Conservation (phyloP, 768 basidiomycete genomes). For the Naganishia kalamii region DNA sequence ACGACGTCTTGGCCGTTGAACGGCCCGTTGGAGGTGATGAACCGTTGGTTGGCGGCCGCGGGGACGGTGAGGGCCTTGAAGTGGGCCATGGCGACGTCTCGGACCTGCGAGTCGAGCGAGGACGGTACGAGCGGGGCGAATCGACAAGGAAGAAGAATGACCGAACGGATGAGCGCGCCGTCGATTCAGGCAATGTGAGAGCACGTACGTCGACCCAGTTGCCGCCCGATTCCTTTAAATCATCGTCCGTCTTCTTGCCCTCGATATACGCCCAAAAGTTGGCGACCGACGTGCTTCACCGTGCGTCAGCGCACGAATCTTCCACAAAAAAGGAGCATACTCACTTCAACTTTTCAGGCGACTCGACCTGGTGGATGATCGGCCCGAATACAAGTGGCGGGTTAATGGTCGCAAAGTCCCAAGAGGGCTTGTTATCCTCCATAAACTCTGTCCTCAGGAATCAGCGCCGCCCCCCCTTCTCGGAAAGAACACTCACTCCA, state of each 20-base stretch:
- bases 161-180: not conserved
- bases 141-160: not conserved
- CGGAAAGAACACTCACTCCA: constrained; percentile 19
- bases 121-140: too few relatives aligned
- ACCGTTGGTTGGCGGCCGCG: constrained; percentile 56
- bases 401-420: constrained; percentile 41
- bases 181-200: not conserved
- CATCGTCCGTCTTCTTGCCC: constrained; percentile 40
- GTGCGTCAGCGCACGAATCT: not conserved
- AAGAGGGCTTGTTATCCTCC: constrained; percentile 41
- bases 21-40: constrained; percentile 51
- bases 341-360: constrained; percentile 47
- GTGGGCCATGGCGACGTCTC: constrained; percentile 57
- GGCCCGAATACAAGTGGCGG: constrained; percentile 48
- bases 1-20: constrained; percentile 42
- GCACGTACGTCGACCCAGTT: constrained; percentile 43
- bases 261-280: constrained; percentile 35
- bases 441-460: constrained; percentile 28
- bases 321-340: not conserved
- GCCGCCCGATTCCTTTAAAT: constrained; percentile 29
- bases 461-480: not conserved
- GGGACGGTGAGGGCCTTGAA: constrained; percentile 53
- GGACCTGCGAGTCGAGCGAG: constrained; percentile 54
- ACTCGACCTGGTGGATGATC: constrained; percentile 48
- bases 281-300: constrained; percentile 24